phyloP scores from a whole-genome alignment of 768 basidiomycete species.

The Mrakia hoshinonis region DNA sequence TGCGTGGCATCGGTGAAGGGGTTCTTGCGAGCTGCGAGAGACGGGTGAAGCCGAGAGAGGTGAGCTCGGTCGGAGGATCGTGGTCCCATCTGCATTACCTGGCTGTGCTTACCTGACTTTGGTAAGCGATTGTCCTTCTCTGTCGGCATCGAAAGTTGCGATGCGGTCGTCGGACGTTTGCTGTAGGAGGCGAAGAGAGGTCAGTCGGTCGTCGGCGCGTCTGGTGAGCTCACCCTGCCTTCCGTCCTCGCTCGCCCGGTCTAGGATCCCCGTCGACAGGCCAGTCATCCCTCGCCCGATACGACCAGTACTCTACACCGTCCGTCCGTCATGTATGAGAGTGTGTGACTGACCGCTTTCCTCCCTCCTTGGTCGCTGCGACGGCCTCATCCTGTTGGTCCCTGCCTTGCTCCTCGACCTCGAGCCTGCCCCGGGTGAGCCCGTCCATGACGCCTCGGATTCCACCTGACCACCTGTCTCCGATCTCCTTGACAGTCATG shows the following conservation, averaged over 20 bases:
- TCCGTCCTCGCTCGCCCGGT: neutral
- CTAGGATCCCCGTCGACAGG: neutral
- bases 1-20: neutral
- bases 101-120: neutral
- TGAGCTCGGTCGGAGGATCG: neutral
- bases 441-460: constrained; percentile 21
- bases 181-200: neutral
- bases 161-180: constrained; percentile 18
- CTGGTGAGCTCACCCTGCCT: neutral
- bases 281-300: neutral
- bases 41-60: neutral
- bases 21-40: neutral
- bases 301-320: neutral
- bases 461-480: constrained; percentile 36
- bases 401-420: constrained; percentile 33
- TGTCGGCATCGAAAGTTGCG: neutral
- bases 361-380: neutral
- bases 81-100: too few relatives aligned
- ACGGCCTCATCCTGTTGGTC: constrained; percentile 32
- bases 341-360: neutral
- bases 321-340: neutral
- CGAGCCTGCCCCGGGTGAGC: constrained; percentile 33
- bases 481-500: constrained; percentile 38
- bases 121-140: constrained; percentile 4
- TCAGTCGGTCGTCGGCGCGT: neutral